A percentile compares a stretch with the other conserved stretches of the same genome.
phyloP scores from a whole-genome alignment of 2,329 filamentous ascomycete species.

The Bipolaris bicolor region DNA sequence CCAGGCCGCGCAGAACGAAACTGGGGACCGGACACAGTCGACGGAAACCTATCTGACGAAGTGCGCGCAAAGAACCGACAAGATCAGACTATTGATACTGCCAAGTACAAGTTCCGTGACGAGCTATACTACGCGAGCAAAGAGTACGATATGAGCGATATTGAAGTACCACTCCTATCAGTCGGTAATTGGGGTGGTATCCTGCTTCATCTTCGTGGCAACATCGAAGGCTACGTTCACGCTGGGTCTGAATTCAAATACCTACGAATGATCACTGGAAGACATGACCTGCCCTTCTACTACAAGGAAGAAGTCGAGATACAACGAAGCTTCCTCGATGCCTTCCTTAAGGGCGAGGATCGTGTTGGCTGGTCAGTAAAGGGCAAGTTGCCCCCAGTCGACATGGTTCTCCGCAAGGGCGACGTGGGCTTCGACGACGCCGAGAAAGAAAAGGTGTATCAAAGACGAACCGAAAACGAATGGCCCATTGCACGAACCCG shows the following conservation, averaged over 20 bases:
- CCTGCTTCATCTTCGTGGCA: conserved; percentile 70
- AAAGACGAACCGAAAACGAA: conserved; percentile 62
- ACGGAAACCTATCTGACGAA: conserved; percentile 63
- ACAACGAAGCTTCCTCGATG: conserved; percentile 71
- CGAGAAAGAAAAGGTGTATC: conserved; percentile 62
- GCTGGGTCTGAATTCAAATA: conserved; percentile 73
- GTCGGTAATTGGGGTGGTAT: conserved; percentile 77
- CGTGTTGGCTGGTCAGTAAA: conserved; percentile 63
- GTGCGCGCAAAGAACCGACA: conserved; percentile 57
- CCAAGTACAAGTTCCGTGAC: conserved; percentile 63
- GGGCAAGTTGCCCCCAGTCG: conserved; percentile 66
- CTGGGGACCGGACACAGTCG: conserved; percentile 63
- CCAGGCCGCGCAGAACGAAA: conserved; percentile 58
- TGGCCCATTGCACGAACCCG: conserved; percentile 72
- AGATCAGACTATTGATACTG: conserved; percentile 43
- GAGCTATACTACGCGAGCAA: conserved; percentile 69
- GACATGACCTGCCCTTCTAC: conserved; percentile 76
- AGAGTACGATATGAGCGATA: conserved; percentile 69
- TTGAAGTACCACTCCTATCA: conserved; percentile 69
- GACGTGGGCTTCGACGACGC: conserved; percentile 71
- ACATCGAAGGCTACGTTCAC: conserved; percentile 68
- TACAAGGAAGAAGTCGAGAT: conserved; percentile 71
- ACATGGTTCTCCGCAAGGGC: conserved; percentile 67
- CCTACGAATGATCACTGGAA: conserved; percentile 70
- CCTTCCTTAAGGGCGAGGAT: conserved; percentile 73